Conservation (phyloP, 192 early-diverging fungal species). For the Chytriomyces hyalinus region DNA sequence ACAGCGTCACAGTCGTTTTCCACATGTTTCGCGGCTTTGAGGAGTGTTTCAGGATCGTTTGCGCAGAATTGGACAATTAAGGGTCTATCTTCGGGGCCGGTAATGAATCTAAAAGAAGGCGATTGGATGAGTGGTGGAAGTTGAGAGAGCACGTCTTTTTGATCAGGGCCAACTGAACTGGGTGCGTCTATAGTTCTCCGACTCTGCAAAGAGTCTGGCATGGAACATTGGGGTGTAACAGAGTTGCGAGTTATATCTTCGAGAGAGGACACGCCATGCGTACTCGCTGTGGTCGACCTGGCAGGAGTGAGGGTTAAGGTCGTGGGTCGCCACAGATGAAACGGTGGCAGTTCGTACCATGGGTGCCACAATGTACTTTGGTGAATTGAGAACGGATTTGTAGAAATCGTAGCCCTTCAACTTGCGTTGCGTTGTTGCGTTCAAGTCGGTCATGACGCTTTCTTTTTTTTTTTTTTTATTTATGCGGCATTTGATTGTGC, state of each 20-base stretch:
- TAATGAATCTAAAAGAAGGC: background rate
- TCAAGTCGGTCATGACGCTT: background rate
- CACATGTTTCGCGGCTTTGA: slow-evolving; percentile 82
- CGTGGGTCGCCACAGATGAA: too few species aligned
- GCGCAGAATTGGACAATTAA: slow-evolving; percentile 96
- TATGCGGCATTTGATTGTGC: background rate
- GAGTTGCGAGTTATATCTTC: slow-evolving; percentile 82
- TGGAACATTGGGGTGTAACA: slow-evolving; percentile 99
- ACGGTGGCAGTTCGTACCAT: too few species aligned
- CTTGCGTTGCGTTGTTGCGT: background rate
- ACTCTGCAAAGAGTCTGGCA: slow-evolving; percentile 81
- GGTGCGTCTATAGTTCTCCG: slow-evolving; percentile 53
- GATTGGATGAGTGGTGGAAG: too few species aligned
- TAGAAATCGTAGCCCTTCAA: too few species aligned
- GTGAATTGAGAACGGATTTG: too few species aligned
- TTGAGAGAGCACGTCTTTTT: too few species aligned
- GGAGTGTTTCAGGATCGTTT: slow-evolving; percentile 85
- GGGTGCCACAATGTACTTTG: too few species aligned
- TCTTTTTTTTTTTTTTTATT: background rate
- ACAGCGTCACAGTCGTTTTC: slow-evolving; percentile 88
- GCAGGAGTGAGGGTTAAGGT: too few species aligned
- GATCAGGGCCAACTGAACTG: slow-evolving; percentile 26
- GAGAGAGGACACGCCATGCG: slow-evolving; percentile 91
- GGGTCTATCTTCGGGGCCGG: slow-evolving; percentile 69
- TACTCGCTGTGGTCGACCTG: slow-evolving; percentile 85